These are phyloP conservation scores for Penicillium sp. DNA, from an alignment of 2,329 filamentous ascomycete species.

Conservation along the genomic window DNA sequence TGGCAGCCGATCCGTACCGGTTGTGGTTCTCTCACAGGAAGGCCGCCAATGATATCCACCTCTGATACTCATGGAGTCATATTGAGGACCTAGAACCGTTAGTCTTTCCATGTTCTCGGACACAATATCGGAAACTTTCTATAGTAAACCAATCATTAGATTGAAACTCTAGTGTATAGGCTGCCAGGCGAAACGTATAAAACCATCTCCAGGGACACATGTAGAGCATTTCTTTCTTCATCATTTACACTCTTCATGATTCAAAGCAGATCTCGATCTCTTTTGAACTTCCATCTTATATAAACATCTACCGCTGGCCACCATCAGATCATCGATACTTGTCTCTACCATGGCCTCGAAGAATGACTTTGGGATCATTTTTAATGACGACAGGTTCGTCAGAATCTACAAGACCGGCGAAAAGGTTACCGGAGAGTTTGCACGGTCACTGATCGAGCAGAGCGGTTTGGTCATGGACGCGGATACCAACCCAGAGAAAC, in stretches of 20 bases:
- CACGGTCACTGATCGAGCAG: slow-evolving; percentile 28
- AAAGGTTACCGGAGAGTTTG: slow-evolving; percentile 31
- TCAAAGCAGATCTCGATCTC: not conserved
- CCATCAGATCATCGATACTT: not conserved
- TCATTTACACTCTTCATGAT: not conserved
- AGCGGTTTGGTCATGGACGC: slow-evolving; percentile 23
- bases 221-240: not conserved
- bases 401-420: slow-evolving; percentile 31
- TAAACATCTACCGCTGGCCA: not conserved
- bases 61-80: too few relatives aligned
- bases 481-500: slow-evolving; percentile 13
- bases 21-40: not conserved
- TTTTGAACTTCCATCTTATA: not conserved
- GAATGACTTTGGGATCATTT: slow-evolving; percentile 3
- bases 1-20: not conserved
- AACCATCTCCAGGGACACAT: not conserved
- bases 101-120: slow-evolving; percentile 6
- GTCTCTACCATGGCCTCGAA: slow-evolving; percentile 8
- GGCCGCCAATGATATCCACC: not conserved
- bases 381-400: slow-evolving; percentile 23
- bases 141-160: not conserved
- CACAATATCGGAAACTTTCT: slow-evolving; percentile 25
- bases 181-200: not conserved
- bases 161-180: not conserved
- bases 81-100: too few relatives aligned